These are phyloP conservation scores for Azolla pinnata DNA, from an alignment of 75 land plant genomes.

Conservation along the genomic window DNA sequence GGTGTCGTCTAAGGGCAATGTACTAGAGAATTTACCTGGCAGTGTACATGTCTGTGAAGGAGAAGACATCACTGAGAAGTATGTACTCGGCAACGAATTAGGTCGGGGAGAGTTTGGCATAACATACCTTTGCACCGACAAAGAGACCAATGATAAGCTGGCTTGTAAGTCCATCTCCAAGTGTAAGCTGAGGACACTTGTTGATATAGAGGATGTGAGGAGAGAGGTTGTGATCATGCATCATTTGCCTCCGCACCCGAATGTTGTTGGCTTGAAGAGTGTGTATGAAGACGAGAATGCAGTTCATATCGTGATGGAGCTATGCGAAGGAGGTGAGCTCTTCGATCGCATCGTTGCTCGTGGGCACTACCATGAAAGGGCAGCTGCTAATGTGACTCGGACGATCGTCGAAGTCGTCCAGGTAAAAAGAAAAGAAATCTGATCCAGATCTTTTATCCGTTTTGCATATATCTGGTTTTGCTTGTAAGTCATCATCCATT, in stretches of 20 bases:
- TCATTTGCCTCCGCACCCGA: slow-evolving; percentile 41
- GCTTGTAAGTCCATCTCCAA: slow-evolving; percentile 59
- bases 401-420: slow-evolving; percentile 40
- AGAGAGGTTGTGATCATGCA: slow-evolving; percentile 66
- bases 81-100: slow-evolving; percentile 38
- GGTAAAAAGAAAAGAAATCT: slow-evolving; percentile 17
- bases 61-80: slow-evolving; percentile 12
- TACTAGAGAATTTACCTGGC: slow-evolving; percentile 8
- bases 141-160: slow-evolving; percentile 17
- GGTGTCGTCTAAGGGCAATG: neutral
- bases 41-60: slow-evolving; percentile 3
- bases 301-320: slow-evolving; percentile 61
- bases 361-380: slow-evolving; percentile 51
- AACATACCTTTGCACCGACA: slow-evolving; percentile 27
- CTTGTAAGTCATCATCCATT: neutral
- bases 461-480: neutral
- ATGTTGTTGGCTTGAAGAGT: slow-evolving; percentile 49
- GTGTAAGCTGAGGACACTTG: slow-evolving; percentile 36
- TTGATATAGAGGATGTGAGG: slow-evolving; percentile 47
- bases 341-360: slow-evolving; percentile 50
- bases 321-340: slow-evolving; percentile 67
- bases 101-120: slow-evolving; percentile 60
- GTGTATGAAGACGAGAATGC: slow-evolving; percentile 53
- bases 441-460: neutral
- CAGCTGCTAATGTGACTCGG: slow-evolving; percentile 40